Base-by-base conservation (phyloP, 148 eudicot genomes). In the Cornus suecica region DNA sequence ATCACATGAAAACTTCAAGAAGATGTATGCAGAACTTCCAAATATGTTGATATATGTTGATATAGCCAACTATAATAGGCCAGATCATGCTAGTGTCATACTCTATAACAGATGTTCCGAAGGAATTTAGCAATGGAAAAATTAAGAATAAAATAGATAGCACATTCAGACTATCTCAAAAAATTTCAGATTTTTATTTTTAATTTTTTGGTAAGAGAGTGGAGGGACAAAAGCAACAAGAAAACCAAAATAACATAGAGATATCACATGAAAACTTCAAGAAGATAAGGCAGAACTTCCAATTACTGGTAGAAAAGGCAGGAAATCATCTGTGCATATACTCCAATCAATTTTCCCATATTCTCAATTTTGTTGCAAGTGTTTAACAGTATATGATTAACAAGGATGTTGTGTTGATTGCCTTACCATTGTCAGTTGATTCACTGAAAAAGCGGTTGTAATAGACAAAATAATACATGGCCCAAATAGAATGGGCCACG, bases 361-460 rank as follows among this genome's bases (percentile, higher is more conserved):
- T 48, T 13, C 8, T 1, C 2, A 48, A 11, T 16, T 11, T 18
- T 48, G 0, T 45, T 10, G 1, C 8, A 48, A 11, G 54, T 48
- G 54, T 48, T 11, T 48, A 11, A 18, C 15, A 48, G 2, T 3
- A 48, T 48, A 48, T 48, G 54, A 31, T 31, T 29, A 24, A 31
- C 37, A 31, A 66, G 20, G 41, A 14, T 7, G 0, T 8, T 30
- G 30, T 16, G 18, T 61, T 32, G 42, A 25, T 32, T 65, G 48
- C 22, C 75, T 66, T 76, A 80, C 83, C 77, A 0, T 79, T 62
- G 27, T 26, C 68, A 66, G 76, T 34, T 26, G 52, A 3, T 26
- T 31, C 75, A 34, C 72, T 70, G 31, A 75, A 80, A 67, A 80
- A 80, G 60, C 24, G n/a, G n/a, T n/a, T n/a, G n/a, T n/a, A n/a